Conservation (phyloP, 352 stramenopile genomes). For the Globisporangium megalacanthum region DNA sequence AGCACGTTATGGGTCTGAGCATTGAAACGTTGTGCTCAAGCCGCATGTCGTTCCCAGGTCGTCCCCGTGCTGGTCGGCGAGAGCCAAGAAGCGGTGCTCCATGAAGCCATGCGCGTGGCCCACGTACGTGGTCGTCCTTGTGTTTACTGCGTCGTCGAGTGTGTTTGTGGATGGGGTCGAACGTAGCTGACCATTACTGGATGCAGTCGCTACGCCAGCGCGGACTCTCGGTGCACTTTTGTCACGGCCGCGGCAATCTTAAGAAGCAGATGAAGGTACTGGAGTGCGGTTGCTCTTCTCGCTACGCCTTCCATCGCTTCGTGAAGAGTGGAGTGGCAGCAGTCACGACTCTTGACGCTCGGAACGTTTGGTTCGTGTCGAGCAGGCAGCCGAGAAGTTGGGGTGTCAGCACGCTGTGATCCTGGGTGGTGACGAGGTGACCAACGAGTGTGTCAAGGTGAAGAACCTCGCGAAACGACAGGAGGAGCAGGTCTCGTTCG, state of each 20-base stretch:
- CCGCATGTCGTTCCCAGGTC: constrained; percentile 24
- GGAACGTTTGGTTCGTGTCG: neutral
- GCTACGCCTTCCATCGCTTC: too few species aligned
- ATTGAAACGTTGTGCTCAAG: too few species aligned
- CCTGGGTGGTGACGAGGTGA: constrained; percentile 63
- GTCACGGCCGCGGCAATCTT: constrained; percentile 67
- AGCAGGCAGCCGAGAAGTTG: constrained; percentile 59
- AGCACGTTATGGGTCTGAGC: too few species aligned
- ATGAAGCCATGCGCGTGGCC: constrained; percentile 59
- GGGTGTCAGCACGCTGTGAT: constrained; percentile 70
- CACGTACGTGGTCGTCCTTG: constrained; percentile 21
- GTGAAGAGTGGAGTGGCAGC: too few species aligned
- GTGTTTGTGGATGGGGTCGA: neutral
- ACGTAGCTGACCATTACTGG: neutral
- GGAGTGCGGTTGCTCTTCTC: too few species aligned
- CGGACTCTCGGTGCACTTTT: constrained; percentile 76
- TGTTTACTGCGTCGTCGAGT: neutral
- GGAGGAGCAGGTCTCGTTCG: constrained; percentile 40
- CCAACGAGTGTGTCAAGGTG: constrained; percentile 55
- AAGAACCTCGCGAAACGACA: constrained; percentile 68
- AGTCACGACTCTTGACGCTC: neutral
- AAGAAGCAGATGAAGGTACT: constrained; percentile 88
- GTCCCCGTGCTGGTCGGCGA: constrained; percentile 53
- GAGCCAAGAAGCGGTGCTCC: constrained; percentile 37
- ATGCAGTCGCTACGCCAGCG: constrained; percentile 43